Percentiles rank a stretch among this genome's conserved stretches.
phyloP scores from a whole-genome alignment of 345 rosid genomes.

The Conringia planisiliqua region DNA sequence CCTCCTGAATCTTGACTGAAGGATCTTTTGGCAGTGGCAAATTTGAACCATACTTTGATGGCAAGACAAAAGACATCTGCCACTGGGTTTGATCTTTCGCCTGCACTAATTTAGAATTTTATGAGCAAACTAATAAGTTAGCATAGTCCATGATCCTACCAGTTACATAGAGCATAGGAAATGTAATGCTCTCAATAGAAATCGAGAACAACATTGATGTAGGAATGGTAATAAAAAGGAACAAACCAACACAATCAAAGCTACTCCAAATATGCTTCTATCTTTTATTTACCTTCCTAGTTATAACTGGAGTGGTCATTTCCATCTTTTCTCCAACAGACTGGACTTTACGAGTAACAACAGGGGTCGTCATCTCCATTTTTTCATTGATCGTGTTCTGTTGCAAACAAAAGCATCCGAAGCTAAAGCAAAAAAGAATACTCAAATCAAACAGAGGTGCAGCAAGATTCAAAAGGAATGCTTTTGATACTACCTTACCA shows the following conservation, averaged over 20 bases:
- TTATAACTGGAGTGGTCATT: conserved; percentile 89
- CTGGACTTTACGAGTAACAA: conserved; percentile 54
- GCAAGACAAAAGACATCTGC: conserved; percentile 93
- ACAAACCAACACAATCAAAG: not conserved
- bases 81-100: conserved; percentile 59
- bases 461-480: not conserved
- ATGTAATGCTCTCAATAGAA: not conserved
- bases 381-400: conserved; percentile 61
- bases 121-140: not conserved
- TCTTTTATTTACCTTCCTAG: conserved; percentile 58
- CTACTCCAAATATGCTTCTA: not conserved
- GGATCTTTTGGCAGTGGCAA: conserved; percentile 76
- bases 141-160: not conserved
- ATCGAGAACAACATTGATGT: not conserved
- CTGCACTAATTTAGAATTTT: conserved; percentile 34
- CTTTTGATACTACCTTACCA: conserved; percentile 66
- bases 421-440: not conserved
- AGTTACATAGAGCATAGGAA: not conserved
- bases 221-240: not conserved
- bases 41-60: conserved; percentile 73
- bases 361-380: conserved; percentile 97
- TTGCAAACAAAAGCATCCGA: not conserved
- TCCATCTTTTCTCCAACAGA: conserved; percentile 80
- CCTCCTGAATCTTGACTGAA: conserved; percentile 64
- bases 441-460: conserved; percentile 11